Evolutionary conservation across 352 stramenopile genomes (phyloP).

Genomic region (Phytophthora megakarya): DNA sequence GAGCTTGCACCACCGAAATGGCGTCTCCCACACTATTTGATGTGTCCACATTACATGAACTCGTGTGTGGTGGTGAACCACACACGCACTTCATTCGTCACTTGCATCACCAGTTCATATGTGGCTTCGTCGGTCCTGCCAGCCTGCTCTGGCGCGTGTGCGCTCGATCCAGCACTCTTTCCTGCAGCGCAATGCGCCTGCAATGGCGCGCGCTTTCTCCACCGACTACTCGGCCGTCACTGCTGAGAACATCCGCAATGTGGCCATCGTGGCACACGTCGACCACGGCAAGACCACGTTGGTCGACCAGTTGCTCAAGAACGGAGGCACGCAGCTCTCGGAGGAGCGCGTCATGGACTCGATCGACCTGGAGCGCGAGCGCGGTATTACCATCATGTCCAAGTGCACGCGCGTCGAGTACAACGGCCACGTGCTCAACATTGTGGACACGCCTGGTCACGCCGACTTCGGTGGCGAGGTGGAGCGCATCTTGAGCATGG

Average conservation of each 20-base stretch:
- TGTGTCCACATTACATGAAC: constrained; percentile 3
- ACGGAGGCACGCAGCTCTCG: constrained; percentile 90
- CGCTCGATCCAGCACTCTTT: constrained; percentile 38
- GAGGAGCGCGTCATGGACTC: constrained; percentile 98
- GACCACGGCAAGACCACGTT: constrained; percentile 99
- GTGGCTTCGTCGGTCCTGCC: constrained; percentile 62
- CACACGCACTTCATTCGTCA: constrained; percentile 21
- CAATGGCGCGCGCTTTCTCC: constrained; percentile 51
- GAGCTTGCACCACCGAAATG: background rate
- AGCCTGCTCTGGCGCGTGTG: constrained; percentile 48
- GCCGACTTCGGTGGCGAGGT: constrained; percentile 99
- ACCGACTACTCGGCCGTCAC: constrained; percentile 40
- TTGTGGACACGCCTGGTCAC: constrained; percentile 98
- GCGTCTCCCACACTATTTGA: constrained; percentile 12
- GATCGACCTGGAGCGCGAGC: constrained; percentile 97
- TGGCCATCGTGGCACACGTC: constrained; percentile 95
- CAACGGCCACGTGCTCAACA: constrained; percentile 94
- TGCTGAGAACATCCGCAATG: constrained; percentile 83
- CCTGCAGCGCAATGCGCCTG: constrained; percentile 34
- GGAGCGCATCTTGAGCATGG: constrained; percentile 96
- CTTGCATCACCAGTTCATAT: constrained; percentile 38
- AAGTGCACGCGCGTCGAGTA: constrained; percentile 98
- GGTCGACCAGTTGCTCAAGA: constrained; percentile 97
- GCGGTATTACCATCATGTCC: constrained; percentile 99
- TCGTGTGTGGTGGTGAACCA: too few relatives aligned